Base-by-base conservation (phyloP, 2,329 filamentous ascomycete species). In the Cladorrhinum sp. region DNA sequence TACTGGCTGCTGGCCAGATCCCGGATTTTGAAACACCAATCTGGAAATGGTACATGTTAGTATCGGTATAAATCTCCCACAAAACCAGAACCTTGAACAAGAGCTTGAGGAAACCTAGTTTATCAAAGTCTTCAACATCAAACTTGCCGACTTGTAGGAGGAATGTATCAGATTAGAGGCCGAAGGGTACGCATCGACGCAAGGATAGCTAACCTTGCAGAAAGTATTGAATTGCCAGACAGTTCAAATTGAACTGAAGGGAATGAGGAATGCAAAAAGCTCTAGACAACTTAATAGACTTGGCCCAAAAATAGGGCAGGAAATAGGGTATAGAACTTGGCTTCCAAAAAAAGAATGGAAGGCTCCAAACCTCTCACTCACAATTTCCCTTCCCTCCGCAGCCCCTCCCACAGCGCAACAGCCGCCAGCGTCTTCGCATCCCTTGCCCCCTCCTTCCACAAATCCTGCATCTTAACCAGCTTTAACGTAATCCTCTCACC, bases 91-190 rank as follows among this genome's bases (percentile, higher is more conserved):
- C 57, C 85, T 85, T 1, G 80, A 86, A 72, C 86, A 90, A 0
- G 77, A 89, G 70, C 79, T 93, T 6, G 90, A 93, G 71, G 90
- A 92, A 24, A 88, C 86, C 64, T 90, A 93, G 75, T 93, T 92
- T 70, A 93, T 93, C 69, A 89, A 93, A 72, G 87, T 87, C 32
- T 93, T 93, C 68, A 84, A 83, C 8, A 80, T 91, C 7, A 87
- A 86, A 5, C 70, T 93, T 49, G 77, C 74, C 20, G 77, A 81
- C 13, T 73, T 93, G 41, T 92, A 88, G 77, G 80, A 80, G 0
- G 85, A 89, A 70, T 87, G 87, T 70, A 85, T 85, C 71, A 81
- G 73, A 64, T 77, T 92, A 1, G 89, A 92, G 70, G 76, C 77
- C 1, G 78, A 91, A 64, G 91, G 91, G 0, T 92, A 84, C 73